Base-by-base conservation (phyloP, 2,329 filamentous ascomycete species). In the Calonectria pseudoreteaudii region DNA sequence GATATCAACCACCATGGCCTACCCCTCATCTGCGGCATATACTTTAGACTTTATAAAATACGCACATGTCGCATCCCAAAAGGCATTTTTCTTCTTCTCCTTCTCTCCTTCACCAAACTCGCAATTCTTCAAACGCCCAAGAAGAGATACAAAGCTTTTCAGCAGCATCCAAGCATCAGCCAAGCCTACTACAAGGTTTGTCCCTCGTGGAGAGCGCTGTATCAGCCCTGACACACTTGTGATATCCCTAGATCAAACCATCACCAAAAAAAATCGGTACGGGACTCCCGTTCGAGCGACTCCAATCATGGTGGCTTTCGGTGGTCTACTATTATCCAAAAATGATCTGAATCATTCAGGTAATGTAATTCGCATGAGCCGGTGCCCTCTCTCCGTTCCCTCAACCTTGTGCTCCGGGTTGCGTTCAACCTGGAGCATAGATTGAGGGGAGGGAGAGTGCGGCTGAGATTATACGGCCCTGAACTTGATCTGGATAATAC, bases 401-500 rank as follows among this genome's bases (percentile, higher is more conserved):
- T 41, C 26, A 56, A 23, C 26, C 49, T 38, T 41, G 69, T 62
- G 38, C n/a, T 50, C n/a, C 2, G 13, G 13, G 47, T 7, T 28
- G 26, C 14, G 11, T n/a, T 20, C 31, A 52, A 38, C 41, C 3
- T 4, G 49, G 52, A 38, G 28, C 26, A 5, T 23, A 70, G 28
- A 11, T 11, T 23, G 38, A 41, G 23, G 70, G 70, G 11, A 52
- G 74, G 79, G 78, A 72, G 81, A 74, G 73, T 75, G 83, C 82
- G 83, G 85, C 84, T 95, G 93, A 96, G 94, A 97, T 92, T 92
- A 97, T 94, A 97, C 94, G 94, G 95, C 93, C 89, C 89, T 88
- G 79, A 95, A 96, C 94, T 96, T 96, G 94, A 96, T 96, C 94
- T 95, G 94, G 95, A 96, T 96, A 96, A 97, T 97, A 95, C 95